Percentiles rank a stretch among this genome's conserved stretches.
Conservation (phyloP, 2,329 filamentous ascomycete species). For the Beauveria medogensis region DNA sequence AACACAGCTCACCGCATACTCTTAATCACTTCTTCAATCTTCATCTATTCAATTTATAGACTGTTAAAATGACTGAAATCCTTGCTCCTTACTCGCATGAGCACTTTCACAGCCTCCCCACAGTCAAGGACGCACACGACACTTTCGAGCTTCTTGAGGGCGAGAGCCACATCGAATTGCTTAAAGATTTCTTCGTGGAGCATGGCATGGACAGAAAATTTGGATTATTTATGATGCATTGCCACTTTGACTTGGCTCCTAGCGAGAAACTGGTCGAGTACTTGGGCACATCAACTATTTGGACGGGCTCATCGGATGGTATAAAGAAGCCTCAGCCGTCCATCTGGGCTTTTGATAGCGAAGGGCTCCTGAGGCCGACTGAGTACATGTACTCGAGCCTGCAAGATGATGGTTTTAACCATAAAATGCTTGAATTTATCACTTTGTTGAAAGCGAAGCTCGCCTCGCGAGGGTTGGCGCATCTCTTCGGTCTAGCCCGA, state of each 20-base stretch:
- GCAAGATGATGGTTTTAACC: background rate
- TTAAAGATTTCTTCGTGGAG: background rate
- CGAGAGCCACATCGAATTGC: background rate
- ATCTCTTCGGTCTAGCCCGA: background rate
- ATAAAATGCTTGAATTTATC: background rate
- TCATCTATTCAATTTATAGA: no score
- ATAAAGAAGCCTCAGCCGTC: background rate
- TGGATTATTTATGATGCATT: background rate
- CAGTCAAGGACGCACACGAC: background rate
- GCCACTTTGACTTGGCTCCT: conserved; percentile 6
- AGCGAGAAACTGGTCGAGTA: conserved; percentile 5
- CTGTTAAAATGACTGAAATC: background rate
- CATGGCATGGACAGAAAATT: background rate
- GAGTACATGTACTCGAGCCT: background rate
- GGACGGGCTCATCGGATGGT: background rate
- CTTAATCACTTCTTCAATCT: no score
- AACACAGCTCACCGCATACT: no score
- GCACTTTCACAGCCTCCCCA: background rate
- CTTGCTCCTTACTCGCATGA: background rate
- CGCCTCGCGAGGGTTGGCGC: background rate
- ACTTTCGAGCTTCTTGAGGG: background rate
- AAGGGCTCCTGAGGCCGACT: background rate
- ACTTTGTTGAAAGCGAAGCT: background rate
- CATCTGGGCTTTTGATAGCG: background rate
- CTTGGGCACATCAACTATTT: background rate